Evolutionary conservation across 257 asterid species (phyloP).

Genomic region (Solanum pinnatisectum): DNA sequence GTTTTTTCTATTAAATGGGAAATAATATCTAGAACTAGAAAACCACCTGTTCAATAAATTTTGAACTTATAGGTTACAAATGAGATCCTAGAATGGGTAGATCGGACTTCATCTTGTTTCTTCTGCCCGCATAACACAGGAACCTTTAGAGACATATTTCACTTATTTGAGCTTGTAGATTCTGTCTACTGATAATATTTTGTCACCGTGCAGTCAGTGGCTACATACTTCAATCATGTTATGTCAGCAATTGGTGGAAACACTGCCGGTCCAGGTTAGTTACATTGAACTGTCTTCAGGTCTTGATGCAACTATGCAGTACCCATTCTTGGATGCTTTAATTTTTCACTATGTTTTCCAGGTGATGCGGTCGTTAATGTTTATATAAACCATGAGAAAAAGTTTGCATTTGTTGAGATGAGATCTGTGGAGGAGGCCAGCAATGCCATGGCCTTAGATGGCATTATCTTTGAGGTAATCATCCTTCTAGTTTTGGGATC

Average conservation of each 20-base stretch:
- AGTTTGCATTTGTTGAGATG: constrained; percentile 81
- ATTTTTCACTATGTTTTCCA: constrained; percentile 18
- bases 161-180: neutral
- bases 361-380: constrained; percentile 99
- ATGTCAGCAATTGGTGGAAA: constrained; percentile 97
- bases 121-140: neutral
- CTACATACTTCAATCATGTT: constrained; percentile 90
- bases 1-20: neutral
- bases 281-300: neutral
- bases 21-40: neutral
- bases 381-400: constrained; percentile 68
- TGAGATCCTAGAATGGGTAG: neutral
- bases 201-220: constrained; percentile 62
- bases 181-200: neutral
- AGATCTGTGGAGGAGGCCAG: constrained; percentile 79
- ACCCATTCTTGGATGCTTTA: neutral
- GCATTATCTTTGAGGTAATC: constrained; percentile 56
- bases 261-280: constrained; percentile 97
- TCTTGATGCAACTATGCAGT: neutral
- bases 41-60: neutral
- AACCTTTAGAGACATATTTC: neutral
- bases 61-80: neutral
- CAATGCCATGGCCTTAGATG: constrained; percentile 76
- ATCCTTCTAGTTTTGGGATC: neutral
- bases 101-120: neutral